These are phyloP conservation scores for Zalaria sp. DNA, from an alignment of 2,329 filamentous ascomycete species.

Conservation along the genomic window DNA sequence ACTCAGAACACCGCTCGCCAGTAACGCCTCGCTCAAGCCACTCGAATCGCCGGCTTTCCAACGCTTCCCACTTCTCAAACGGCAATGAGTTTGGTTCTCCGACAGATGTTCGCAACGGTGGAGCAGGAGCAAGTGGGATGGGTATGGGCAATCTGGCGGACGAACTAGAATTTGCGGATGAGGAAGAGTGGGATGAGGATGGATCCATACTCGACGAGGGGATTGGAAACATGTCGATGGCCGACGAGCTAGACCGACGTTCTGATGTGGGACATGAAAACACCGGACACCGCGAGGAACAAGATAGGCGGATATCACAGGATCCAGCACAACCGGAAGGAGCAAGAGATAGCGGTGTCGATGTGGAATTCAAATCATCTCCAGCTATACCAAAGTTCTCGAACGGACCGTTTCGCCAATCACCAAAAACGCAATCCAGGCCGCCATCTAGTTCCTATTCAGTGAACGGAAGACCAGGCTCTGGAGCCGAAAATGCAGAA, in stretches of 20 bases:
- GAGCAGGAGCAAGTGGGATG: slow-evolving; percentile 26
- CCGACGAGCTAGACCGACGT: not conserved
- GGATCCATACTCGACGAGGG: slow-evolving; percentile 11
- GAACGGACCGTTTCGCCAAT: not conserved
- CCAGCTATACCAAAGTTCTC: slow-evolving; percentile 21
- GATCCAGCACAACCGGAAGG: slow-evolving; percentile 13
- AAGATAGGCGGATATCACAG: not conserved
- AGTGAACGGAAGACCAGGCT: not conserved
- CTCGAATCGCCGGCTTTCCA: slow-evolving; percentile 20
- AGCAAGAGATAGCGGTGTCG: slow-evolving; percentile 31
- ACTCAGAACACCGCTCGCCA: slow-evolving; percentile 29
- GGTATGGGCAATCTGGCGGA: slow-evolving; percentile 68
- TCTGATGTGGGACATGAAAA: not conserved
- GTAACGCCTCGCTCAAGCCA: slow-evolving; percentile 25
- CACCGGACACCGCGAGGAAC: not conserved
- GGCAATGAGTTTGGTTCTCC: slow-evolving; percentile 23
- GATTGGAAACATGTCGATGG: slow-evolving; percentile 2
- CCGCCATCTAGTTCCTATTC: not conserved
- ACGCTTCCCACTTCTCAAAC: slow-evolving; percentile 16
- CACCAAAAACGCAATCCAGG: not conserved
- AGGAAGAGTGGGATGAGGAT: slow-evolving; percentile 15
- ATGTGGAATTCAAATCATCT: slow-evolving; percentile 24
- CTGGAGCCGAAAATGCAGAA: slow-evolving; percentile 2
- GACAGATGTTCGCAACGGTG: slow-evolving; percentile 12
- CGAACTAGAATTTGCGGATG: slow-evolving; percentile 60